A percentile compares a stretch with the other conserved stretches of the same genome.
Conservation (phyloP, 805 yeast genomes). For the Komagataella mondaviorum region DNA sequence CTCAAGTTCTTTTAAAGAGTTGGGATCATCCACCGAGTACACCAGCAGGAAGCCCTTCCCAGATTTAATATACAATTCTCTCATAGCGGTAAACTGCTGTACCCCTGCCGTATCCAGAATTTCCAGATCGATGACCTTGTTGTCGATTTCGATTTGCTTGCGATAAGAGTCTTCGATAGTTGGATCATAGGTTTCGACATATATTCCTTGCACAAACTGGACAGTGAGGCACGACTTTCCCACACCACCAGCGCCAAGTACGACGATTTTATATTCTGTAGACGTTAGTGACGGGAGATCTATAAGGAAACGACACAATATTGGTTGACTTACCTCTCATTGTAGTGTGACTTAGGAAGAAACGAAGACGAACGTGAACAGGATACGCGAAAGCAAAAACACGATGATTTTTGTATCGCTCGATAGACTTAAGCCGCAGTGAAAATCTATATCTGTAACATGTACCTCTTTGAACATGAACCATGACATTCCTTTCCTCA, state of each 20-base stretch:
- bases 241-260: constrained; percentile 94
- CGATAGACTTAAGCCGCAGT: not conserved
- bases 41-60: constrained; percentile 64
- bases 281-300: not conserved
- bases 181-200: constrained; percentile 88
- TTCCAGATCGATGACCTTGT: constrained; percentile 75
- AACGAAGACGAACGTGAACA: not conserved
- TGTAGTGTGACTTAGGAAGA: not conserved
- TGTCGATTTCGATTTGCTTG: constrained; percentile 80
- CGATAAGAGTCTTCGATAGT: constrained; percentile 94
- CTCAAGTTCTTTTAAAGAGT: constrained; percentile 62
- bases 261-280: constrained; percentile 75
- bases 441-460: not conserved
- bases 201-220: constrained; percentile 83
- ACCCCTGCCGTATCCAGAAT: constrained; percentile 55
- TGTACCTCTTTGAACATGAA: too few species aligned
- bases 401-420: not conserved
- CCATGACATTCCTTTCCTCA: not conserved
- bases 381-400: not conserved
- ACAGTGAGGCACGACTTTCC: constrained; percentile 92
- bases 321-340: not conserved
- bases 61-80: constrained; percentile 75
- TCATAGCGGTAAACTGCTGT: constrained; percentile 90
- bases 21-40: constrained; percentile 45
- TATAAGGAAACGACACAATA: not conserved